Evolutionary conservation across 169 alveolate species (phyloP), one percentile per base, ranked within the genome.

Genomic region (Eimeria maxima): DNA sequence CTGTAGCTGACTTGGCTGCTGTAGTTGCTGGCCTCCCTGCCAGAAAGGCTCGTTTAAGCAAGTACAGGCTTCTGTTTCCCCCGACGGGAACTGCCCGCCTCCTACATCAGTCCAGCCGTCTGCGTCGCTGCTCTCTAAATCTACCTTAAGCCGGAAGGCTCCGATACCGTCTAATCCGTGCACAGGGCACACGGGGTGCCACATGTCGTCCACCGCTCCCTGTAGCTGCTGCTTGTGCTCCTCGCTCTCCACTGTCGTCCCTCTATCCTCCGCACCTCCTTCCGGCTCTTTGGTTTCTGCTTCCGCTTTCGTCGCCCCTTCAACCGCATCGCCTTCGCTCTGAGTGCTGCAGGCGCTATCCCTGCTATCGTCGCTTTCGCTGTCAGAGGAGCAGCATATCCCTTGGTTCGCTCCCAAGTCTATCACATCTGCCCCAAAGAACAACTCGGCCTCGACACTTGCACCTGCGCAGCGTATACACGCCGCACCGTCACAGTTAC

Each of bases 51-150:
- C 71, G 13, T 60, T 55, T 7, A 73, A 8, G 33, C 83, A 73
- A 14, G 18, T 73, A 29, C 83, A 73, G 29, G 29, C 16, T n/a
- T 16, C 83, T 3, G 5, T 16, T 11, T 4, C 29, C 55, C 27
- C 24, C 13, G 53, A 14, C 42, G 53, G 27, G 55, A 27, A 18
- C 33, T 14, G 55, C 29, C 16, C 83, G 83, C 5, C 14, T 38
- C 69, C 88, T 45, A 78, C 88, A 4, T 78, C 88, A 45, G 65
- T 78, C 88, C 88, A 78, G 57, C 50, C 88, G 67, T 45, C 88
- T 11, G 88, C 65, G 13, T 78, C 88, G 53, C 67, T n/a, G 2
- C 44, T 24, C 33, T 78, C 88, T 1, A 27, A 11, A 1, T 45
- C 67, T 1, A 4, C 16, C 65, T 10, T 45, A 18, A 27, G 2